Evolutionary conservation across 2,329 filamentous ascomycete genomes (phyloP).

Genomic region (Neonectria coccinea): DNA sequence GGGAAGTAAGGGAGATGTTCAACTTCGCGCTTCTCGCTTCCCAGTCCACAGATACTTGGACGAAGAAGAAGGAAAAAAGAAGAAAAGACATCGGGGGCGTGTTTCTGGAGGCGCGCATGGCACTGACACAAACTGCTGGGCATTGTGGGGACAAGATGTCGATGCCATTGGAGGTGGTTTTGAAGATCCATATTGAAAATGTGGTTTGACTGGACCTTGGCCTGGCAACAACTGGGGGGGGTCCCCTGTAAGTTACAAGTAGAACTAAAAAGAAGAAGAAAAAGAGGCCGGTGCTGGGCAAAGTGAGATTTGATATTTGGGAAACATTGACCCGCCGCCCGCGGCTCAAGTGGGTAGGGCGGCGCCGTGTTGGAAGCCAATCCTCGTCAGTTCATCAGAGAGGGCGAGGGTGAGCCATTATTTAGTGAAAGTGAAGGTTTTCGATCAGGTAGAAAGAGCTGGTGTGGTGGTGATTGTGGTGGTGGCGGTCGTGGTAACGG

Average conservation of each 20-base stretch:
- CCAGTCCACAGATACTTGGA: too few relatives aligned
- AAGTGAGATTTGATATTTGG: conserved; percentile 38
- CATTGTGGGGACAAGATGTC: conserved; percentile 33
- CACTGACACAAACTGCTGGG: conserved; percentile 29
- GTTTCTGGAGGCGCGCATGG: conserved; percentile 22
- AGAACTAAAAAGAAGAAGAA: conserved; percentile 17
- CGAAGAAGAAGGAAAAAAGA: neutral
- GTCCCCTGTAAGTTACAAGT: conserved; percentile 22
- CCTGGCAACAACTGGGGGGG: conserved; percentile 25
- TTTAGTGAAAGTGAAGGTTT: neutral
- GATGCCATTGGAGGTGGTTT: conserved; percentile 34
- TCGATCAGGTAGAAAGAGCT: neutral
- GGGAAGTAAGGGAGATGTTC: neutral
- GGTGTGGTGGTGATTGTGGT: neutral
- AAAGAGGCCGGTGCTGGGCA: conserved; percentile 28
- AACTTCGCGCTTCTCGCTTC: too few relatives aligned
- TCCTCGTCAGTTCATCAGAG: neutral
- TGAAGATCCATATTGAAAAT: conserved; percentile 43
- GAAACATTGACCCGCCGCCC: conserved; percentile 31
- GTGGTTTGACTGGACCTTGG: conserved; percentile 32
- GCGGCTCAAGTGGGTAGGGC: neutral
- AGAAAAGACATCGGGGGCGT: neutral
- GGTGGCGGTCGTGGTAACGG: neutral
- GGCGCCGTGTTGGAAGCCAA: neutral
- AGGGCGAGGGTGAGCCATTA: neutral